These are phyloP conservation scores for Tetramitus jugosus DNA, from an alignment of 208 protist species.

Conservation along the genomic window DNA sequence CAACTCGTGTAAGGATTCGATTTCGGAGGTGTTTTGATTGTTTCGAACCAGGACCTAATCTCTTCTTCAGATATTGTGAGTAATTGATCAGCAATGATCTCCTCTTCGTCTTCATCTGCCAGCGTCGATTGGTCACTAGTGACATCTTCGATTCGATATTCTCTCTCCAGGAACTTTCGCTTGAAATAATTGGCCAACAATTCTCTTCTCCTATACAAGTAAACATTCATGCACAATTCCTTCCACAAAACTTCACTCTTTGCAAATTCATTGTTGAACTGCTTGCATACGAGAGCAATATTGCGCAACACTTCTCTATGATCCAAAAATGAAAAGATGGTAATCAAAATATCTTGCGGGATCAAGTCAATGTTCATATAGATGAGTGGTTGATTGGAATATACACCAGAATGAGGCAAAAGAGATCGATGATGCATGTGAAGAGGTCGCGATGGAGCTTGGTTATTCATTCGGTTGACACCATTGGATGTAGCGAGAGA, in stretches of 20 bases:
- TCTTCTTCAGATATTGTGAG: too few species aligned
- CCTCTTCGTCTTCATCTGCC: too few species aligned
- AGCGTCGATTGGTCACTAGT: too few species aligned
- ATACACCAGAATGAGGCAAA: too few species aligned
- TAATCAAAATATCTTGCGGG: neutral
- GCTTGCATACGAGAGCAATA: neutral
- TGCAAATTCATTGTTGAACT: constrained; percentile 2
- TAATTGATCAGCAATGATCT: too few species aligned
- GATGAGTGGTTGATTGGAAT: neutral
- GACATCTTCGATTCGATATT: too few species aligned
- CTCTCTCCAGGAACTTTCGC: neutral
- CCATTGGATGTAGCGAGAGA: neutral
- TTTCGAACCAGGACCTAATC: too few species aligned
- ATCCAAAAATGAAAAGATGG: neutral
- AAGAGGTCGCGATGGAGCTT: neutral
- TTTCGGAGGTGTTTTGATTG: too few species aligned
- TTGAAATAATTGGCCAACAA: neutral
- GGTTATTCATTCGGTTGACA: too few species aligned
- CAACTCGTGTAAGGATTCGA: constrained; percentile 6
- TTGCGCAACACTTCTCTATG: neutral
- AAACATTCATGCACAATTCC: constrained; percentile 16
- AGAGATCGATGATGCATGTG: neutral
- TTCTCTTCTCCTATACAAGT: neutral
- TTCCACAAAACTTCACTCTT: constrained; percentile 15
- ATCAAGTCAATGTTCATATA: neutral